Evolutionary conservation across 1,139 yeast species (phyloP), one percentile per base, ranked within the genome.

Genomic region (Pichia sp.): DNA sequence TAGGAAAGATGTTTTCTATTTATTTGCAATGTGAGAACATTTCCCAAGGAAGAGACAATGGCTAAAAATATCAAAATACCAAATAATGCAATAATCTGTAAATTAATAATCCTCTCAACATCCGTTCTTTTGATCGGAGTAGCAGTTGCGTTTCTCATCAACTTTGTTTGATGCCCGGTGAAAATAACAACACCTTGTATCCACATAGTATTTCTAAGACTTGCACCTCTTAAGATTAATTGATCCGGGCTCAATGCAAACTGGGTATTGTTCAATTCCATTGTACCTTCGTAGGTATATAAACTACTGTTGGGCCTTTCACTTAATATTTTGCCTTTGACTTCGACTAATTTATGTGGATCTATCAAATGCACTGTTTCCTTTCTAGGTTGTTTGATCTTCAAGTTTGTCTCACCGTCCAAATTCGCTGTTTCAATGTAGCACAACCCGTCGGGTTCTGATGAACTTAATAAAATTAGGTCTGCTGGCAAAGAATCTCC

Each of bases 141-240:
- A 3, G 99, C 97, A 1, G 98, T 92, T 13, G 99, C 99, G 73
- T 95, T 95, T 67, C 99, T 82, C 99, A 95, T 93, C 61, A 95
- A 78, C 67, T 95, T 95, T 0, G 99, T 93, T 72, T 95, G 99
- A 69, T 95, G 99, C 31, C 99, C 99, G 0, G 99, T 95, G 68
- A 93, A 95, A 1, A 93, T 82, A 2, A 89, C 97, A 48, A 90
- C 78, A 32, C 99, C 99, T 64, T 90, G 90, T 48, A 95, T 82
- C 97, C 97, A 95, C 50, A 85, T 90, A 0, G 99, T 95, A 66
- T 95, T 95, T 70, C 97, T 80, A 60, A 95, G 76, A 5, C 95
- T 90, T 10, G 99, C 99, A 58, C 99, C 99, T 74, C 99, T 81
- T 56, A 95, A 75, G 49, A 95, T 75, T 71, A 95, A 73, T 69